Base-by-base conservation (phyloP, 2,329 filamentous ascomycete genomes). In the Calonectria pseudoreteaudii region DNA sequence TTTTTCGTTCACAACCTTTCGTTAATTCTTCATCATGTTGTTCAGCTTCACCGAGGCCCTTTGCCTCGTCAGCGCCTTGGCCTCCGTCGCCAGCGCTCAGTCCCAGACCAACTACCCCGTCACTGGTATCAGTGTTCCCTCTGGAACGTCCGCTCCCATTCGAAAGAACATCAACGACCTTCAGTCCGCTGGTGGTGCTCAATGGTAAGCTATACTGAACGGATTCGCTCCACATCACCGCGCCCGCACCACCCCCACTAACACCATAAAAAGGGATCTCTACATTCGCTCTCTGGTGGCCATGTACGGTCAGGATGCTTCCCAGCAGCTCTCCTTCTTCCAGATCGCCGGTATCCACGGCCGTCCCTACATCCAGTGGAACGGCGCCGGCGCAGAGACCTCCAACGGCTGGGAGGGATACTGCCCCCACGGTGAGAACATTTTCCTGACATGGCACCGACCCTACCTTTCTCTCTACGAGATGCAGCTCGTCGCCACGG, bases 51-150 rank as follows among this genome's bases (percentile, higher is more conserved):
- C 66, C 10, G 56, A 62, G 4, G 56, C 56, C 16, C 23, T 62
- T 28, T 26, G n/a, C 26, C 6, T 31, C 50, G 10, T 68, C 4
- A 23, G 53, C n/a, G 66, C 41, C 23, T 38, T 69, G 23, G 53
- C 67, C 2, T 20, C 58, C 14, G 47, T 49, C 23, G 64, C 50
- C 47, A 11, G 34, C 18, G 66, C 60, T 28, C 26, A 47, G 6
- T 38, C 52, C n/a, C 66, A 70, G 31, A 18, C 36, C 2, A 52
- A 95, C 83, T 95, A 95, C 86, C 95, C 95, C 80, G 92, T 95
- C 68, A 92, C 91, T 3, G 94, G 91, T 50, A 94, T 94, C 82
- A 91, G 90, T 82, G 95, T 93, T 0, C 90, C 91, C 64, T 94
- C 94, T 85, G 94, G 94, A 11, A 47, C 34, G n/a, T 49, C 64